Base-by-base conservation (phyloP, 257 asterid genomes). In the Forsythia viridissima region DNA sequence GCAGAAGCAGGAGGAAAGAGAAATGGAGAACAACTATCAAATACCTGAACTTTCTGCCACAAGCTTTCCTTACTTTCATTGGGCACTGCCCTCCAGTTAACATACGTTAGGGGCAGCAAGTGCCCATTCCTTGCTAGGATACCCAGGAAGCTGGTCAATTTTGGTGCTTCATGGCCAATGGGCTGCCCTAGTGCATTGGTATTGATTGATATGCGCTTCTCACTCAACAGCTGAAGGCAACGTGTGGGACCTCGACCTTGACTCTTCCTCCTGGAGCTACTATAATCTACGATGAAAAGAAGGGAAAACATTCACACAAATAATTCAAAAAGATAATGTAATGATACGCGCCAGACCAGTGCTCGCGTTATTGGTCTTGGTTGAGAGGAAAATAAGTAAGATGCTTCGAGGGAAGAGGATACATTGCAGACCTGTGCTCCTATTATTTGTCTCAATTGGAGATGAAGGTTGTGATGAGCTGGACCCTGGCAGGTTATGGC, bases 31-130 rank as follows among this genome's bases (percentile, higher is more conserved):
- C 44, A 63, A 39, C 78, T 61, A 40, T 41, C 72, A 21, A 11
- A 12, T 74, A 83, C 89, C 86, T 80, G 83, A 73, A 86, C 85
- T 82, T 82, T 75, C 75, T 72, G 46, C 89, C 87, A 83, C 83
- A 80, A 72, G 69, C 77, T 80, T 74, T 83, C 84, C 76, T 86
- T 86, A 67, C 63, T 68, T 75, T 76, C 85, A 20, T 74, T 36
- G 9, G 87, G 89, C 80, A 86, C 48, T 15, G 83, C 76, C 78
- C 85, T 81, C 89, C 89, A 86, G 80, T 81, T 82, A 24, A 24
- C 73, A 76, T 75, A 81, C 34, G 81, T 86, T 39, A 86, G 82
- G 61, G 89, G 89, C 61, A 81, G 69, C 61, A 71, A 21, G 73
- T 86, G 42, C 75, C 87, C 87, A 72, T 86, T 72, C 77, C 89